Conservation (phyloP, 768 basidiomycete genomes). For the Boletus eberwhitei region DNA sequence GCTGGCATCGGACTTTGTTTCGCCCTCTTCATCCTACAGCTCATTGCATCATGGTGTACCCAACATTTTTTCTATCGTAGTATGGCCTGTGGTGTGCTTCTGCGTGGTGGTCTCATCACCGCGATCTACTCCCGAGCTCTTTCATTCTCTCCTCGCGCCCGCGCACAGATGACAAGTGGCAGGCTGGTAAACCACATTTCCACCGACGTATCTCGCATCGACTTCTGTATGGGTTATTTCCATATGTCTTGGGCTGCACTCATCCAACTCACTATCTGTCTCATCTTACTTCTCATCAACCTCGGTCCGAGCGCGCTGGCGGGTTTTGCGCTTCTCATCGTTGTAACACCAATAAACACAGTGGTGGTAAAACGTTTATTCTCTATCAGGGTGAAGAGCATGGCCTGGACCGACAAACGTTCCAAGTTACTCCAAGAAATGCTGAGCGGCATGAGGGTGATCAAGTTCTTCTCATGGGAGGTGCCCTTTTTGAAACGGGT, state of each 20-base stretch:
- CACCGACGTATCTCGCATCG: constrained; percentile 87
- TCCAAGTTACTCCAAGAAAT: constrained; percentile 89
- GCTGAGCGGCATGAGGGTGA: constrained; percentile 83
- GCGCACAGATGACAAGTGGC: constrained; percentile 80
- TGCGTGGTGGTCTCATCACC: constrained; percentile 83
- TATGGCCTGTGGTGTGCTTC: constrained; percentile 70
- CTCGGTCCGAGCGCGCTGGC: constrained; percentile 60
- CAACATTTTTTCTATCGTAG: constrained; percentile 85
- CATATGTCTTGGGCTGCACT: constrained; percentile 78
- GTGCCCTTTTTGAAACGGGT: constrained; percentile 74
- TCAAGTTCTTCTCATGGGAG: constrained; percentile 94
- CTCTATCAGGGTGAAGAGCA: constrained; percentile 62
- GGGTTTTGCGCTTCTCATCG: constrained; percentile 59
- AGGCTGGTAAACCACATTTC: constrained; percentile 93
- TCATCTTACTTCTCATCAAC: constrained; percentile 69
- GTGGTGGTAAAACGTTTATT: constrained; percentile 64
- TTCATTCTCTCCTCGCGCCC: constrained; percentile 70
- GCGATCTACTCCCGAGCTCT: constrained; percentile 81
- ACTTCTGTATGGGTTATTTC: constrained; percentile 80
- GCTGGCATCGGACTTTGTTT: constrained; percentile 75
- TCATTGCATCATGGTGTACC: constrained; percentile 61
- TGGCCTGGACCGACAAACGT: constrained; percentile 89
- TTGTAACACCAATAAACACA: constrained; percentile 73
- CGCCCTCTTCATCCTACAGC: constrained; percentile 63
- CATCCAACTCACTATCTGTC: constrained; percentile 75